A percentile compares a stretch with the other conserved stretches of the same genome.
Evolutionary conservation across 371 early-diverging fungal species (phyloP).

Genomic region (Dichotomocladium elegans): DNA sequence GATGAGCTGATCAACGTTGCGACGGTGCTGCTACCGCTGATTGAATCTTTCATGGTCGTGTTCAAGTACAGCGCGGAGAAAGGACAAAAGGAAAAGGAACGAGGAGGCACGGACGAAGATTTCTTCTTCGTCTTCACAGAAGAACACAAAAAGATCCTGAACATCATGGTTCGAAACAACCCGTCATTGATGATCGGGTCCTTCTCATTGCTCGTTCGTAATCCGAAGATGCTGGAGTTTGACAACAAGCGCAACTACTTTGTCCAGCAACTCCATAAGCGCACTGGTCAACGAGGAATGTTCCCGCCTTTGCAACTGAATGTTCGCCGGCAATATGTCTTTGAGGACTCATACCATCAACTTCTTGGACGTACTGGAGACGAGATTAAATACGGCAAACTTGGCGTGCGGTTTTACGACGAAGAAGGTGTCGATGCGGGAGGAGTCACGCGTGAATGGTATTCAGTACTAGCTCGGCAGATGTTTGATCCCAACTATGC

Average conservation of each 20-base stretch:
- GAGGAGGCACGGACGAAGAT: slow-evolving; percentile 58
- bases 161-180: slow-evolving; percentile 96
- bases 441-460: slow-evolving; percentile 99
- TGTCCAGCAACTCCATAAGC: slow-evolving; percentile 90
- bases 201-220: slow-evolving; percentile 93
- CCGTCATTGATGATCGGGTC: slow-evolving; percentile 95
- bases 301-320: slow-evolving; percentile 79
- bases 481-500: slow-evolving; percentile 99
- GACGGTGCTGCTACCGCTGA: slow-evolving; percentile 89
- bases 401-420: slow-evolving; percentile 92
- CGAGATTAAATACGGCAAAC: slow-evolving; percentile 90
- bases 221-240: slow-evolving; percentile 96
- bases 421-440: slow-evolving; percentile 99
- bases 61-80: slow-evolving; percentile 66
- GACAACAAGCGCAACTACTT: slow-evolving; percentile 99
- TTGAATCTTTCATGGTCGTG: slow-evolving; percentile 97
- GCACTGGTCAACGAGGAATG: slow-evolving; percentile 59
- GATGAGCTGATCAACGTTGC: slow-evolving; percentile 85
- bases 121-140: slow-evolving; percentile 90
- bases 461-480: slow-evolving; percentile 91
- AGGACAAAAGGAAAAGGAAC: slow-evolving; percentile 18
- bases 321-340: slow-evolving; percentile 91
- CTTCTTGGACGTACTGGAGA: slow-evolving; percentile 87
- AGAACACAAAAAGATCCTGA: slow-evolving; percentile 92
- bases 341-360: slow-evolving; percentile 96